Evolutionary conservation across 176 grass and related monocot species (phyloP).

Genomic region (Avena insularis): DNA sequence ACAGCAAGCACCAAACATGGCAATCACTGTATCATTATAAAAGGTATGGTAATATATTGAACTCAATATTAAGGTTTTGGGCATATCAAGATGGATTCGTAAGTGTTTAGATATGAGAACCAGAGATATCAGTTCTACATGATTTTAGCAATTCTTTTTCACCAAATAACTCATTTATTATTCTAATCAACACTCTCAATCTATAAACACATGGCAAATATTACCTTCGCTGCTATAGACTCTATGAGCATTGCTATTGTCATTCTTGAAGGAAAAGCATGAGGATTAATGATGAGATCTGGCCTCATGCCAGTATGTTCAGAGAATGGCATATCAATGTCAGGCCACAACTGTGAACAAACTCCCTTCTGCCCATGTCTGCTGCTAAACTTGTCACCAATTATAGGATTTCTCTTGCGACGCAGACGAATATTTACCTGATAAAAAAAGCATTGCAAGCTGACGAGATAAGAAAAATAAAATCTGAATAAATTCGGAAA

Average conservation of each 20-base stretch:
- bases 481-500: slow-evolving; percentile 2
- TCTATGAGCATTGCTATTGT: slow-evolving; percentile 99
- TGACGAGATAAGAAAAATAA: slow-evolving; percentile 6
- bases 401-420: slow-evolving; percentile 85
- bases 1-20: slow-evolving; percentile 12
- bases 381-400: slow-evolving; percentile 99
- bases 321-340: slow-evolving; percentile 98
- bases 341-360: slow-evolving; percentile 96
- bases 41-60: slow-evolving; percentile 20
- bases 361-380: slow-evolving; percentile 98
- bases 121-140: slow-evolving; percentile 29
- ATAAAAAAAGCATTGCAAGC: slow-evolving; percentile 29
- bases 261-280: slow-evolving; percentile 99
- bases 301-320: slow-evolving; percentile 94
- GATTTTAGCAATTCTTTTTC: slow-evolving; percentile 27
- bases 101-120: slow-evolving; percentile 6
- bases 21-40: slow-evolving; percentile 1
- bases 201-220: slow-evolving; percentile 34
- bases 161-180: not conserved
- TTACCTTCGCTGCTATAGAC: slow-evolving; percentile 95
- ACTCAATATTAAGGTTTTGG: not conserved
- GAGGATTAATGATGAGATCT: slow-evolving; percentile 95
- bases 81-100: not conserved
- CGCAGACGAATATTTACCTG: slow-evolving; percentile 87
- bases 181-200: slow-evolving; percentile 26